Evolutionary conservation across 2,329 filamentous ascomycete genomes (phyloP), one percentile per base, ranked within the genome.

Genomic region (Hypoxylon sp.): DNA sequence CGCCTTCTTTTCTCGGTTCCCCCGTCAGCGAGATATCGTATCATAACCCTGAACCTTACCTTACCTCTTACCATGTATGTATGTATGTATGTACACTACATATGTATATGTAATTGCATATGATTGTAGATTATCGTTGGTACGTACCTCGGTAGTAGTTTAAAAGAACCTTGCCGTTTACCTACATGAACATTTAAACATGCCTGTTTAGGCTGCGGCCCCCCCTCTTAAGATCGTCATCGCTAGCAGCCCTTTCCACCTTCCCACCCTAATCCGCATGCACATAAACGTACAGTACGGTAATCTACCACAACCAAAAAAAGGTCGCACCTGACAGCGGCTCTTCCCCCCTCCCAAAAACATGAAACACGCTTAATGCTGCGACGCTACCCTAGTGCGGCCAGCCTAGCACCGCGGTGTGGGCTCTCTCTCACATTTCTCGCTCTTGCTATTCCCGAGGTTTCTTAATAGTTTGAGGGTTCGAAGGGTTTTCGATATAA

Each of bases 321-420:
- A 19, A 30, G 45, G 17, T 36, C 25, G 41, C 32, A 60, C 38
- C 38, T 63, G 60, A 63, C 64, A 63, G 67, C 67, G 67, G 67
- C 68, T 65, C 68, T 65, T 68, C 49, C 53, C 41, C 52, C 41
- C 56, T 48, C 36, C 43, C 46, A 32, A 57, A 63, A 74, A 75
- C 70, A 69, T 76, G 74, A 76, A 76, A 76, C 74, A 74, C 74
- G 72, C 73, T 73, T 72, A 70, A 62, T 59, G 61, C 63, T 72
- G 69, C 73, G 63, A 72, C 67, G 64, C 72, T 68, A 71, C 73
- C 60, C 70, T 71, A 65, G 65, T 65, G 57, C 53, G 50, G 50
- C 63, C 60, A 30, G 50, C 56, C 52, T 63, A 65, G 59, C 49
- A 7, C 2, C 14, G 21, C n/a, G 28, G 19, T 46, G 50, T 51